Evolutionary conservation across 352 stramenopile species (phyloP).

Genomic region (Blastocystis hominis): DNA sequence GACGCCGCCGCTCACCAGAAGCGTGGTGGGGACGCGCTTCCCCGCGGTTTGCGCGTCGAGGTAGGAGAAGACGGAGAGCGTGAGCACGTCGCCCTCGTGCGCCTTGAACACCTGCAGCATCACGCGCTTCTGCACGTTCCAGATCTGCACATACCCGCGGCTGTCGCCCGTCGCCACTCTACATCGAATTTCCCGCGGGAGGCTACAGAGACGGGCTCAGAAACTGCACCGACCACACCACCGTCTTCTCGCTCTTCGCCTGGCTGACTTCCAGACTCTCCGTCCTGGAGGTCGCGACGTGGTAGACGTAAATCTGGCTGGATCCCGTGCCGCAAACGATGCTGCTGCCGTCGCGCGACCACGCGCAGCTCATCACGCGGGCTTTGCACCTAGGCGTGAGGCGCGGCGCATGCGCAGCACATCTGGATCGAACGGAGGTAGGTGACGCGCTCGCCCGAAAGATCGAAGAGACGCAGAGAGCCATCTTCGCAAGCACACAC

Average conservation of each 20-base stretch:
- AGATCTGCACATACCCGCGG: conserved; percentile 31
- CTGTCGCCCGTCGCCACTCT: conserved; percentile 13
- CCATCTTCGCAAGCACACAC: conserved; percentile 46
- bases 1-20: background rate
- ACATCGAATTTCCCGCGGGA: background rate
- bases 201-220: background rate
- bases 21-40: background rate
- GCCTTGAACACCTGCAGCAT: background rate
- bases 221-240: conserved; percentile 17
- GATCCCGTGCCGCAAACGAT: background rate
- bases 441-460: background rate
- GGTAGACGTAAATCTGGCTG: background rate
- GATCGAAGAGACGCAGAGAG: conserved; percentile 41
- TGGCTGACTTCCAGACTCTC: background rate
- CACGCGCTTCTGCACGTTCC: background rate
- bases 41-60: background rate
- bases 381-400: conserved; percentile 19
- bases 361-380: background rate
- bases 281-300: background rate
- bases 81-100: conserved; percentile 40
- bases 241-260: background rate
- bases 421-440: conserved; percentile 52
- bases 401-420: background rate
- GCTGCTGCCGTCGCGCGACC: background rate
- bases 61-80: conserved; percentile 3